Percentiles rank a stretch among this genome's conserved stretches.
Conservation (phyloP, 139 green algal species). For the Chlamydomonas schloesseri region DNA sequence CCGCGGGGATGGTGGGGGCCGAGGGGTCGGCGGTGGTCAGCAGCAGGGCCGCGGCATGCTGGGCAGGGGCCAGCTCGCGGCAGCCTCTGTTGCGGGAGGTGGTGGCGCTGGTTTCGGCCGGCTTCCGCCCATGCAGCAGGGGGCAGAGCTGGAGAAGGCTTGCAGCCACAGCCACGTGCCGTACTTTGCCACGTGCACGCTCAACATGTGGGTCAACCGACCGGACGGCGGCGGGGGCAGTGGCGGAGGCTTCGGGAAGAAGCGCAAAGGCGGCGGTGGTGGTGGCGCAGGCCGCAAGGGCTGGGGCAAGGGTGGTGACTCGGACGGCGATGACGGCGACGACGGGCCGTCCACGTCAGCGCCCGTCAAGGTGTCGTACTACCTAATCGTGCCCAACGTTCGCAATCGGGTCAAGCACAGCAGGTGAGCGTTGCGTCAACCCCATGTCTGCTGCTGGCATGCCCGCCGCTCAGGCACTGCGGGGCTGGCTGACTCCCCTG, state of each 20-base stretch:
- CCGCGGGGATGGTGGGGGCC: neutral
- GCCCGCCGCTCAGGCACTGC: no score
- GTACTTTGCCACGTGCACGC: slow-evolving; percentile 57
- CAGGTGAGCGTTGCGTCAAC: no score
- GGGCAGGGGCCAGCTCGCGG: neutral
- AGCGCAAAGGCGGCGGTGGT: slow-evolving; percentile 5
- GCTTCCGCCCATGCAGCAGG: neutral
- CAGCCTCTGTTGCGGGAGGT: neutral
- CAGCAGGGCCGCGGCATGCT: neutral
- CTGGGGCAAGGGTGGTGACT: slow-evolving; percentile 5
- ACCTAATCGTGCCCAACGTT: slow-evolving; percentile 47
- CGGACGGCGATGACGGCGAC: slow-evolving; percentile 35
- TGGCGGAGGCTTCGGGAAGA: slow-evolving; percentile 29
- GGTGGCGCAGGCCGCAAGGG: slow-evolving; percentile 16
- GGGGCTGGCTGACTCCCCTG: no score
- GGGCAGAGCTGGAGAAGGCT: slow-evolving; percentile 41
- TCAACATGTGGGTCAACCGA: slow-evolving; percentile 46
- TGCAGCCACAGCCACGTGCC: slow-evolving; percentile 40
- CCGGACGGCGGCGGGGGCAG: neutral
- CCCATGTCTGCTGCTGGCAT: no score
- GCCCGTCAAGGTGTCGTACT: slow-evolving; percentile 50
- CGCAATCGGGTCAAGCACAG: slow-evolving; percentile 48
- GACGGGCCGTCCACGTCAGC: neutral
- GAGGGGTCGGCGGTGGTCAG: neutral
- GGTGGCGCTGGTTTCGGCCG: neutral